phyloP scores from a whole-genome alignment of 192 early-diverging fungal species.

The Martensiomyces pterosporus region DNA sequence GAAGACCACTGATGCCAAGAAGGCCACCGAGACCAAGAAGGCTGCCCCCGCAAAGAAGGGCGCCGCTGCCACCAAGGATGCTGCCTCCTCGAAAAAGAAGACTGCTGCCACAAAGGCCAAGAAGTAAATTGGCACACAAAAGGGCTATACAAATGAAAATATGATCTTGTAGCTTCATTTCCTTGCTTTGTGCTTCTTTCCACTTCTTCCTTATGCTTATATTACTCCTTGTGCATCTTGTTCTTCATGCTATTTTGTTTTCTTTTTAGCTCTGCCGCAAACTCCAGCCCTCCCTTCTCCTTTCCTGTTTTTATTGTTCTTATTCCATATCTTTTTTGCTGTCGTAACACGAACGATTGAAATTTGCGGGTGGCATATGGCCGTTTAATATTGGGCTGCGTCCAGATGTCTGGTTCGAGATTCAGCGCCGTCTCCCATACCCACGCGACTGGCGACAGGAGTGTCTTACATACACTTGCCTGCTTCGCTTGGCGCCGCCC shows the following conservation, averaged over 20 bases:
- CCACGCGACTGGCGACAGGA: no score
- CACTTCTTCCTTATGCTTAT: not conserved
- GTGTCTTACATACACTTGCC: no score
- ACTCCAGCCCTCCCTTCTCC: slow-evolving; percentile 2
- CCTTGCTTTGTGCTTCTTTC: slow-evolving; percentile 1
- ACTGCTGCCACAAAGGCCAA: slow-evolving; percentile 5
- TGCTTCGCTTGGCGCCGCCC: no score
- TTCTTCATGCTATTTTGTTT: not conserved
- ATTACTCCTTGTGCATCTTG: not conserved
- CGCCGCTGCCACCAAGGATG: slow-evolving; percentile 18
- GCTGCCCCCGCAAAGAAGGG: slow-evolving; percentile 20
- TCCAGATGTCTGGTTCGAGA: no score
- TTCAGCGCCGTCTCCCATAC: no score
- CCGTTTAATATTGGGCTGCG: no score
- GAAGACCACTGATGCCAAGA: slow-evolving; percentile 10
- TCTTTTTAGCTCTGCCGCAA: not conserved
- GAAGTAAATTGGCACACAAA: not conserved
- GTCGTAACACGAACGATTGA: no score
- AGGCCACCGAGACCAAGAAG: slow-evolving; percentile 12
- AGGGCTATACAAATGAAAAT: no score
- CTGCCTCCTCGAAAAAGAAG: slow-evolving; percentile 19
- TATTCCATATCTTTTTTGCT: slow-evolving; percentile 9
- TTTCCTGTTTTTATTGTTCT: slow-evolving; percentile 7
- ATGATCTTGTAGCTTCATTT: no score
- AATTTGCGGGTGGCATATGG: no score